Evolutionary conservation across 192 early-diverging fungal genomes (phyloP), one percentile per base, ranked within the genome.

Genomic region (Coemansia erecta): DNA sequence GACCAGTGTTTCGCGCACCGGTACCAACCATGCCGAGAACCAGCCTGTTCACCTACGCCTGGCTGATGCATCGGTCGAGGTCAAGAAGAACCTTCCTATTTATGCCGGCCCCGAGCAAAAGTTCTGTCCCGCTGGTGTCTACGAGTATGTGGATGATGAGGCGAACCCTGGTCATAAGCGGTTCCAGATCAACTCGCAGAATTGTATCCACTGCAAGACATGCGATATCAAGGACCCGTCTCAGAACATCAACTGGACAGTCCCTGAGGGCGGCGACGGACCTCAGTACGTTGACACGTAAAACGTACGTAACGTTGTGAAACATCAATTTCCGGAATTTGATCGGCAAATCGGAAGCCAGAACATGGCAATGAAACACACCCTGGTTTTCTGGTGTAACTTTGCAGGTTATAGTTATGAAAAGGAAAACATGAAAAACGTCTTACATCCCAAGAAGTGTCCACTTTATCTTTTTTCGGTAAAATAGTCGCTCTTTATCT

Each of bases 141-240:
- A 97, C 77, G 97, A 98, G 81, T 97, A 93, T 79, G 87, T 98
- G 1, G 94, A 96, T 18, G 92, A 96, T 54, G 94, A 96, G 61
- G 73, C 74, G n/a, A 85, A 89, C 22, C 90, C 94, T 4, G 92
- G 90, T 7, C 48, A 92, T 61, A 92, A 97, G 82, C 84, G 94
- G 12, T 89, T 97, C 72, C 94, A 97, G 82, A 97, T 99, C 73
- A 97, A 98, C 72, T 89, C 87, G 42, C 89, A 91, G 68, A 97
- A 99, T 77, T 99, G 97, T 69, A 93, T 99, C 47, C 97, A 99
- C 77, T 99, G 97, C 89, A 99, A 99, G 84, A 99, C 97, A 0
- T 99, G 97, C 64, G 95, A 99, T 72, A 99, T 99, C 70, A 99
- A 99, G 77, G 97, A 99, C 72, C 95, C 95, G 19, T 88, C 90